Evolutionary conservation across 352 stramenopile species (phyloP).

Genomic region (Phytophthora colocasiae): DNA sequence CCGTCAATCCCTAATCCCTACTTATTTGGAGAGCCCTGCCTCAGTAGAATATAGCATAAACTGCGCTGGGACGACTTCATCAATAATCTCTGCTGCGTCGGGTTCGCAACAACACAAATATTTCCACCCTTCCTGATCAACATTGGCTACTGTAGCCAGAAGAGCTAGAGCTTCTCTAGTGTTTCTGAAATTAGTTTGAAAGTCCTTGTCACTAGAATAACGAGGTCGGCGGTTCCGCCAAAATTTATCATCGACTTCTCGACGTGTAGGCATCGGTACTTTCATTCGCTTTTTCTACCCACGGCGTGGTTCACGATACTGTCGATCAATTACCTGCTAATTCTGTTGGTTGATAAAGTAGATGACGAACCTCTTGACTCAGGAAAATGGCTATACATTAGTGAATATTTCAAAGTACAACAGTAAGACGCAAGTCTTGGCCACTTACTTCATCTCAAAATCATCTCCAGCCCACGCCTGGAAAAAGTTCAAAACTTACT

Average conservation of each 20-base stretch:
- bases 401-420: not conserved
- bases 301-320: too few relatives aligned
- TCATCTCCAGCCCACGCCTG: not conserved
- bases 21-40: too few relatives aligned
- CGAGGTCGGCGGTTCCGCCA: too few relatives aligned
- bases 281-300: too few relatives aligned
- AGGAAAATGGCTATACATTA: constrained; percentile 9
- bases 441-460: not conserved
- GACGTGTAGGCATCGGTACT: too few relatives aligned
- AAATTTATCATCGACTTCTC: too few relatives aligned
- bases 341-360: too few relatives aligned
- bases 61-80: not conserved
- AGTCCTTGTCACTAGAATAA: too few relatives aligned
- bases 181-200: not conserved
- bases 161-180: not conserved
- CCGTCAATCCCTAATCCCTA: too few relatives aligned
- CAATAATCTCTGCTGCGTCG: not conserved
- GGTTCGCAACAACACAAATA: not conserved
- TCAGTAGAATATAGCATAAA: not conserved
- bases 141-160: not conserved
- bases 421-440: not conserved
- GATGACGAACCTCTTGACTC: not conserved
- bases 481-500: not conserved
- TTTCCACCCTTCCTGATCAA: not conserved
- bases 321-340: too few relatives aligned